Percentiles rank a stretch among this genome's conserved stretches.
phyloP scores from a whole-genome alignment of 2,329 filamentous ascomycete species.

The Xylogone sp. region DNA sequence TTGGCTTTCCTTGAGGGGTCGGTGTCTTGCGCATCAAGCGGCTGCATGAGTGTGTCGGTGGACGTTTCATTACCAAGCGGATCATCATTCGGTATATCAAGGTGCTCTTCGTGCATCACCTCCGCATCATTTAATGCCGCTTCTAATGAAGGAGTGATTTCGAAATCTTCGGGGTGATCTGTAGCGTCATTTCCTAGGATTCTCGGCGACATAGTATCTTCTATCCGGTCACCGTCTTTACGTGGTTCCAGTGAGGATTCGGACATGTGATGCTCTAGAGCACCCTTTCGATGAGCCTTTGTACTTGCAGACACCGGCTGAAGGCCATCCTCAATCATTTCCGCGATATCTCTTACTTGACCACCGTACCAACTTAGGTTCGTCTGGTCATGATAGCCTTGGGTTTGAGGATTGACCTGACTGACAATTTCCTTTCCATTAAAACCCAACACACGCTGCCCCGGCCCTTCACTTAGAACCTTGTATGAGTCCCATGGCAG shows the following conservation, averaged over 20 bases:
- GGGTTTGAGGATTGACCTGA: conserved; percentile 55
- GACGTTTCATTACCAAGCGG: not conserved
- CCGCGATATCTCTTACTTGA: conserved; percentile 52
- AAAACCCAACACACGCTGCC: conserved; percentile 71
- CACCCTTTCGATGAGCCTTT: not conserved
- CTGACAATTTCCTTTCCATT: conserved; percentile 61
- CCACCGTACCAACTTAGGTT: conserved; percentile 78
- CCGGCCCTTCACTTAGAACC: conserved; percentile 77
- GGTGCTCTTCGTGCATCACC: not conserved
- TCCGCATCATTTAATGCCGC: conserved; percentile 22
- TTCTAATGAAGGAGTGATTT: conserved; percentile 28
- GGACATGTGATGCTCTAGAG: too few relatives aligned
- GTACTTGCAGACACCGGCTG: not conserved
- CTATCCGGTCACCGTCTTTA: not conserved
- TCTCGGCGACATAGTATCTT: not conserved
- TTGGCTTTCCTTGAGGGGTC: not conserved
- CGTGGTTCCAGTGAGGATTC: not conserved
- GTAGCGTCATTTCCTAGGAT: conserved; percentile 3
- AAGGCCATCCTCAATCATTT: conserved; percentile 34
- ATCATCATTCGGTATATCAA: not conserved
- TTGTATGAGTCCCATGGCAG: conserved; percentile 85
- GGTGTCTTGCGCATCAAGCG: not conserved
- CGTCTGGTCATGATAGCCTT: conserved; percentile 77
- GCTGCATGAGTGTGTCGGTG: not conserved
- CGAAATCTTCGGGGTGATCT: conserved; percentile 22